phyloP scores from a whole-genome alignment of 2,329 filamentous ascomycete species.

The Teratosphaeria gauchensis region DNA sequence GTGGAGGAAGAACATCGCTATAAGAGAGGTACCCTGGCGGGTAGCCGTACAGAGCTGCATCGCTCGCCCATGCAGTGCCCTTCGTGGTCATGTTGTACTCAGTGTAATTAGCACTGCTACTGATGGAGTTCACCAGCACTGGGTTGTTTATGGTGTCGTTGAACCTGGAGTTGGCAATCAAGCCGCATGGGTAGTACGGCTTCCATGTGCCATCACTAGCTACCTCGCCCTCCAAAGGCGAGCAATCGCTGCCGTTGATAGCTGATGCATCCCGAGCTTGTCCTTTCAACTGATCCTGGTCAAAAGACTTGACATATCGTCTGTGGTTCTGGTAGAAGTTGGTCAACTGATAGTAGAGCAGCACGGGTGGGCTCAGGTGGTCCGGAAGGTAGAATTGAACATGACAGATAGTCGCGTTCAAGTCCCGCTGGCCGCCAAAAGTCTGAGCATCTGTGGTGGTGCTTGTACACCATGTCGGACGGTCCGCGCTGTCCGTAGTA shows the following conservation, averaged over 20 bases:
- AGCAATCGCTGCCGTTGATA: conserved; percentile 62
- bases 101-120: conserved; percentile 26
- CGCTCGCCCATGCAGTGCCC: conserved; percentile 79
- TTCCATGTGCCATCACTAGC: conserved; percentile 36
- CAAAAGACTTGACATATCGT: conserved; percentile 85
- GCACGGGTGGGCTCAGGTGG: conserved; percentile 67
- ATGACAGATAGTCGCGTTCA: conserved; percentile 49
- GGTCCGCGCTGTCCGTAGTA: conserved; percentile 15
- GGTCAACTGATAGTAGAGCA: conserved; percentile 89
- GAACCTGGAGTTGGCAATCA: conserved; percentile 95
- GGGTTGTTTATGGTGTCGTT: conserved; percentile 79
- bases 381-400: conserved; percentile 73
- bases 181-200: conserved; percentile 85
- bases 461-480: conserved; percentile 57
- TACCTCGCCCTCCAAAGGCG: conserved; percentile 47
- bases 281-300: conserved; percentile 73
- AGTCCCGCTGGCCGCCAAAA: conserved; percentile 15
- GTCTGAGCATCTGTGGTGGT: conserved; percentile 16
- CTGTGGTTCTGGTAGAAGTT: conserved; percentile 99
- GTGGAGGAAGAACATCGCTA: conserved; percentile 64
- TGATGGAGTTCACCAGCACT: conserved; percentile 45
- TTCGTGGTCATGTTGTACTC: conserved; percentile 68
- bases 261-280: conserved; percentile 48
- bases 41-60: conserved; percentile 65
- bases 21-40: conserved; percentile 44